phyloP scores from a whole-genome alignment of 2,329 filamentous ascomycete species.

The Trichoderma sp. region DNA sequence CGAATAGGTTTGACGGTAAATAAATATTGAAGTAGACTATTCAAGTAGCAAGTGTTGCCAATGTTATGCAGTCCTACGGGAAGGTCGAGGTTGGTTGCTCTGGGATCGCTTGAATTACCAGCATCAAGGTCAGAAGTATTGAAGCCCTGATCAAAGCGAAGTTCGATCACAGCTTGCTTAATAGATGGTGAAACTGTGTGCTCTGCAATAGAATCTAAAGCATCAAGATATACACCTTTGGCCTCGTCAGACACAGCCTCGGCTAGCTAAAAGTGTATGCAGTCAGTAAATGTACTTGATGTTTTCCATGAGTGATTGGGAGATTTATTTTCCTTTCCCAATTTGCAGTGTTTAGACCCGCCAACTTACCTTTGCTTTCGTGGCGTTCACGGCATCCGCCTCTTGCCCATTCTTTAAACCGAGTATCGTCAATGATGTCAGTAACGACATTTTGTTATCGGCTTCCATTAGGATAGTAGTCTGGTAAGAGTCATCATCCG shows the following conservation, averaged over 20 bases:
- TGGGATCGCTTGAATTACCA: not conserved
- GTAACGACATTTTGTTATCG: conserved; percentile 36
- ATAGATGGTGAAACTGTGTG: conserved; percentile 26
- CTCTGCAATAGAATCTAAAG: conserved; percentile 36
- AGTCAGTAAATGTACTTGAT: not conserved
- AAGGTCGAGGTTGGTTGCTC: conserved; percentile 46
- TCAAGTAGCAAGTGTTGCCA: conserved; percentile 96
- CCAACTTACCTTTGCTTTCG: conserved; percentile 31
- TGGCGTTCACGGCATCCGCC: conserved; percentile 23
- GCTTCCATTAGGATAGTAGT: conserved; percentile 34
- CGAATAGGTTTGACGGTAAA: conserved; percentile 83
- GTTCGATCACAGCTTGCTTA: conserved; percentile 28
- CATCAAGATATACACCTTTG: conserved; percentile 34
- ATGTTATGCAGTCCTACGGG: conserved; percentile 91
- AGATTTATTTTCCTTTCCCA: not conserved
- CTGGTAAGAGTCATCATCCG: conserved; percentile 36
- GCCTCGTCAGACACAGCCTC: conserved; percentile 29
- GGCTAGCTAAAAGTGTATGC: conserved; percentile 25
- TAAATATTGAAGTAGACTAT: conserved; percentile 93
- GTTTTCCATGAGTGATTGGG: not conserved
- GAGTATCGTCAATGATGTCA: conserved; percentile 34
- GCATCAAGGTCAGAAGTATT: not conserved
- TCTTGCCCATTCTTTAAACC: conserved; percentile 20
- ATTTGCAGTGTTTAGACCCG: not conserved
- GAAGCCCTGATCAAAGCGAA: conserved; percentile 23